phyloP scores from a whole-genome alignment of 805 yeast genomes.

The Saturnispora besseyi region DNA sequence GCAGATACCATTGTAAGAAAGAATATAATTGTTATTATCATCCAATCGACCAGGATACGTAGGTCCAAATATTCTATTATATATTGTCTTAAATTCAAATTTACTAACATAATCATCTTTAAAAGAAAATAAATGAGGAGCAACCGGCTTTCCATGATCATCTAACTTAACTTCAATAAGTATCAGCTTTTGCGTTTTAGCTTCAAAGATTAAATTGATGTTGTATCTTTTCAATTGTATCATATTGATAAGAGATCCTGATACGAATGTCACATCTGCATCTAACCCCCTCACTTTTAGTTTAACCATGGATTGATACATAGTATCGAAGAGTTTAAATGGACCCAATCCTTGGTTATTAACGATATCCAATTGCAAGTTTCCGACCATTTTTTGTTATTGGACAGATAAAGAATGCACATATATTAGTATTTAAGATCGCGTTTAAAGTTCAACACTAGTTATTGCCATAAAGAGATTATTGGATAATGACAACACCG shows the following conservation, averaged over 20 bases:
- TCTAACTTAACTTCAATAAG: constrained; percentile 21
- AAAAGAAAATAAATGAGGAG: constrained; percentile 10
- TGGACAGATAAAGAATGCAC: background rate
- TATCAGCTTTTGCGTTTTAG: constrained; percentile 19
- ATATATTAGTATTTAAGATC: background rate
- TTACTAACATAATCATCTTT: constrained; percentile 18
- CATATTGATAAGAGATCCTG: constrained; percentile 12
- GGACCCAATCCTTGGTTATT: constrained; percentile 23
- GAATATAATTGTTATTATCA: constrained; percentile 27
- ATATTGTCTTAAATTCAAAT: constrained; percentile 34
- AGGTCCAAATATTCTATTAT: constrained; percentile 53
- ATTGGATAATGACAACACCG: background rate
- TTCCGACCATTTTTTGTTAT: constrained; percentile 1
- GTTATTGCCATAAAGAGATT: background rate
- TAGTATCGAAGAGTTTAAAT: constrained; percentile 20
- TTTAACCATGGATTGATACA: constrained; percentile 17
- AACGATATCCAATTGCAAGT: constrained; percentile 15
- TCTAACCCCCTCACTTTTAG: constrained; percentile 6
- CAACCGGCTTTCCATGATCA: constrained; percentile 11
- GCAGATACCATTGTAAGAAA: constrained; percentile 49
- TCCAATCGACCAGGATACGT: constrained; percentile 45
- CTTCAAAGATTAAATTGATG: constrained; percentile 23
- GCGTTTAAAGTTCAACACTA: background rate
- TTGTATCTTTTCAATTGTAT: constrained; percentile 17
- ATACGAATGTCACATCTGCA: background rate